Conservation (phyloP, 164 flowering plant genomes). For the Vitis riparia region DNA sequence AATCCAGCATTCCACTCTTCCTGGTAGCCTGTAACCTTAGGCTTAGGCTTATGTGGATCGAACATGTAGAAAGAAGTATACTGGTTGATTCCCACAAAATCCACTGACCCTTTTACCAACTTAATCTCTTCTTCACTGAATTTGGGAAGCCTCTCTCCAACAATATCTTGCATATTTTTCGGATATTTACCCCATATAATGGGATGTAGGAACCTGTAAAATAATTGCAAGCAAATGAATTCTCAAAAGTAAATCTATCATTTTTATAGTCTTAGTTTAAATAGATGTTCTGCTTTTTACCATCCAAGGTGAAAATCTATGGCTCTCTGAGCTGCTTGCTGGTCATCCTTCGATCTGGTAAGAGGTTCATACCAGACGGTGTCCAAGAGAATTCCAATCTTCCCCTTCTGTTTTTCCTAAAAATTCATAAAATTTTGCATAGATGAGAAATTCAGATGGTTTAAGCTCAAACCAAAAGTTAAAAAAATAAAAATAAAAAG, state of each 20-base stretch:
- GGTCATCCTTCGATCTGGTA: constrained; percentile 48
- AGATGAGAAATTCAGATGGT: background rate
- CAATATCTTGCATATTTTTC: constrained; percentile 53
- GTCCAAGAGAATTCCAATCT: constrained; percentile 70
- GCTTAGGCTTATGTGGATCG: constrained; percentile 20
- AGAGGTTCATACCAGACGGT: constrained; percentile 82
- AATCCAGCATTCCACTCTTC: constrained; percentile 64
- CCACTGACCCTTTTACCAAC: constrained; percentile 66
- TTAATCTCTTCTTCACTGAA: constrained; percentile 50
- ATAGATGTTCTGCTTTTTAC: constrained; percentile 28
- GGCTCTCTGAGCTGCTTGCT: constrained; percentile 73
- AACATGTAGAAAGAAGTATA: constrained; percentile 64
- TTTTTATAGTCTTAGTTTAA: background rate
- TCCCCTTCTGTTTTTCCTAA: constrained; percentile 62
- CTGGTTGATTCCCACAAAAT: constrained; percentile 67
- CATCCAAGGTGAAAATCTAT: constrained; percentile 77
- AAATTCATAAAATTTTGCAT: background rate
- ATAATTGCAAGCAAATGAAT: too few relatives aligned
- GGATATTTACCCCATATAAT: constrained; percentile 70
- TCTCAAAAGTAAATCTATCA: background rate
- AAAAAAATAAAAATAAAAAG: background rate
- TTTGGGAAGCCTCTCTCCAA: constrained; percentile 59
- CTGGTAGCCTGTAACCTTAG: constrained; percentile 39
- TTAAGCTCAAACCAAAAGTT: too few relatives aligned
- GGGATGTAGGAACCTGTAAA: constrained; percentile 66